Evolutionary conservation across 805 yeast species (phyloP).

Genomic region (Yamadazyma sp.): DNA sequence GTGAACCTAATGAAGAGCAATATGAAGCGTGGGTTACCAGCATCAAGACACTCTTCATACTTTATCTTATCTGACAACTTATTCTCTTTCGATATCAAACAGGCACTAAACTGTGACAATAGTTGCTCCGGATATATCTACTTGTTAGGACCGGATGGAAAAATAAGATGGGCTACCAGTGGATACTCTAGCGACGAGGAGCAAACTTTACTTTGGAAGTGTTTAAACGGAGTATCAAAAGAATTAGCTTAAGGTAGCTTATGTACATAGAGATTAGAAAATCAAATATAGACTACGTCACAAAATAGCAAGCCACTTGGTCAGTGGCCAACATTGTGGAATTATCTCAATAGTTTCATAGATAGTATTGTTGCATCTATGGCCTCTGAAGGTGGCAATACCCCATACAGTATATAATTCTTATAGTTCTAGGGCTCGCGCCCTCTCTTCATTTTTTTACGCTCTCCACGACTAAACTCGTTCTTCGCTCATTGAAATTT

Average conservation of each 20-base stretch:
- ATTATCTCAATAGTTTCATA: too few relatives aligned
- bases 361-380: too few relatives aligned
- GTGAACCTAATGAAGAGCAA: conserved; percentile 49
- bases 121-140: conserved; percentile 81
- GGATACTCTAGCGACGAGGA: conserved; percentile 79
- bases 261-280: too few relatives aligned
- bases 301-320: too few relatives aligned
- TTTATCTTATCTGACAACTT: conserved; percentile 63
- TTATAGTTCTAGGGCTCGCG: conserved; percentile 13
- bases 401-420: too few relatives aligned
- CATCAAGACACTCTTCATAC: conserved; percentile 54
- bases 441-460: conserved; percentile 3
- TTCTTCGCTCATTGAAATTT: conserved; percentile 8
- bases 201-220: conserved; percentile 58
- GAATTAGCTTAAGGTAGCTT: conserved; percentile 43
- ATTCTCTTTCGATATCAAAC: conserved; percentile 56
- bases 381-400: too few relatives aligned
- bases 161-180: conserved; percentile 88
- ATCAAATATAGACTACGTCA: too few relatives aligned
- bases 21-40: conserved; percentile 45
- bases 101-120: conserved; percentile 64
- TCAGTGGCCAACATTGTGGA: too few relatives aligned
- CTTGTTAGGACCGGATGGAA: conserved; percentile 69
- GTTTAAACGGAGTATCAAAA: conserved; percentile 56
- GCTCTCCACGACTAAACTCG: conserved; percentile 4